Conservation (phyloP, 2,329 filamentous ascomycete genomes). For the Leptographium wingfieldii region DNA sequence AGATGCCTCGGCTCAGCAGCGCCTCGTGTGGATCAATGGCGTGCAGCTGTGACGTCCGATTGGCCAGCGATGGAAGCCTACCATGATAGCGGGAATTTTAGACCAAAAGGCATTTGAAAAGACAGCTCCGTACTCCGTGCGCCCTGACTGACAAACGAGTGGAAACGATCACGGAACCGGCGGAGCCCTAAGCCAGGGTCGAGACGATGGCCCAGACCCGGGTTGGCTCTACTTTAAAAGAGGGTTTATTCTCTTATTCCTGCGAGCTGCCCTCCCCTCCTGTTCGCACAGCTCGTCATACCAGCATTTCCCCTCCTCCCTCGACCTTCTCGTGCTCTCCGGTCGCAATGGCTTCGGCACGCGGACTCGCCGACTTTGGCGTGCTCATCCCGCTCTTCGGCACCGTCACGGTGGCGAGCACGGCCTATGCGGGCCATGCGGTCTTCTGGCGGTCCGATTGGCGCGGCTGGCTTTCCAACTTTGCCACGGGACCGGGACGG, state of each 20-base stretch:
- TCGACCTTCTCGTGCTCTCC: neutral
- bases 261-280: neutral
- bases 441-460: conserved; percentile 31
- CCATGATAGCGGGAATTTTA: neutral
- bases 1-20: neutral
- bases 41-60: neutral
- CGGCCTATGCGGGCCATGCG: conserved; percentile 18
- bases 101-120: neutral
- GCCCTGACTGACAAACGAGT: neutral
- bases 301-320: neutral
- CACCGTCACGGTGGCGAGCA: conserved; percentile 24
- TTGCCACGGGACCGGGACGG: conserved; percentile 41
- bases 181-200: neutral
- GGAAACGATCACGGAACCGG: neutral
- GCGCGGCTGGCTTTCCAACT: conserved; percentile 23
- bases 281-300: neutral
- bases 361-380: neutral
- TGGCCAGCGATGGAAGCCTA: neutral
- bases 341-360: neutral
- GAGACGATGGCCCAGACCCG: neutral
- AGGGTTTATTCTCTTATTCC: neutral
- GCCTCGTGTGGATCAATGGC: neutral
- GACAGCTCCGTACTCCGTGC: neutral
- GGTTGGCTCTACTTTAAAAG: neutral
- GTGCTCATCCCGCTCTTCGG: conserved; percentile 27